A percentile compares a stretch with the other conserved stretches of the same genome.
Evolutionary conservation across 1,284 basidiomycete species (phyloP).

Genomic region (Hypsizygus ulmarius): DNA sequence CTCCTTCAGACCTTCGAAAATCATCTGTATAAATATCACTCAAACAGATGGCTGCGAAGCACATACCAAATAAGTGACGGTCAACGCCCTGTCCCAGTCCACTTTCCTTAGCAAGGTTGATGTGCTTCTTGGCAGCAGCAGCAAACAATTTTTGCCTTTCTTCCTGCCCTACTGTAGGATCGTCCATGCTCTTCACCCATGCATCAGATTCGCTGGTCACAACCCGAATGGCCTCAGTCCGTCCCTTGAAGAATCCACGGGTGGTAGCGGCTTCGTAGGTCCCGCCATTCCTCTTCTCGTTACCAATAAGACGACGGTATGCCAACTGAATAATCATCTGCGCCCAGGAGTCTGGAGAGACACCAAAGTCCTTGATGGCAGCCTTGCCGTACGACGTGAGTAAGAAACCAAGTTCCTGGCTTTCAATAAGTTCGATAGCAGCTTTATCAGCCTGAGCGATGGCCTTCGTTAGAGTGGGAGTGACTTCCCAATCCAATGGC

Average conservation of each 20-base stretch:
- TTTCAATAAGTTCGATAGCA: conserved; percentile 59
- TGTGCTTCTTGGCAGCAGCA: conserved; percentile 69
- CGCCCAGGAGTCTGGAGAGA: conserved; percentile 90
- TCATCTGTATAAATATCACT: background rate
- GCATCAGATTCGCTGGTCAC: conserved; percentile 68
- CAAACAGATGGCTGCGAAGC: background rate
- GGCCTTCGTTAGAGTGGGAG: conserved; percentile 43
- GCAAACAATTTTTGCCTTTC: conserved; percentile 60
- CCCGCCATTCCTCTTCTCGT: conserved; percentile 46
- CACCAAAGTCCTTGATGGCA: conserved; percentile 82
- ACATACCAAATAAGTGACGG: conserved; percentile 74
- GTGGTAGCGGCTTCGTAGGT: conserved; percentile 92
- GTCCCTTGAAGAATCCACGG: conserved; percentile 79
- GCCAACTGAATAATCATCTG: conserved; percentile 90
- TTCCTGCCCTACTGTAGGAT: conserved; percentile 34
- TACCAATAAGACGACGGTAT: conserved; percentile 64
- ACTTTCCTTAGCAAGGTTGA: conserved; percentile 67
- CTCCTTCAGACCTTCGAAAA: conserved; percentile 60
- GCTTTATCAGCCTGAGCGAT: conserved; percentile 58
- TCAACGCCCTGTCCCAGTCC: conserved; percentile 78
- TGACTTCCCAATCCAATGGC: conserved; percentile 67
- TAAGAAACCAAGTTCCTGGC: conserved; percentile 66
- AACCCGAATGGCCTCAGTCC: conserved; percentile 87
- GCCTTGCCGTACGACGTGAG: conserved; percentile 82
- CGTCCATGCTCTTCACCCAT: conserved; percentile 77